Evolutionary conservation across 169 alveolate species (phyloP).

Genomic region (Eimeria maxima): DNA sequence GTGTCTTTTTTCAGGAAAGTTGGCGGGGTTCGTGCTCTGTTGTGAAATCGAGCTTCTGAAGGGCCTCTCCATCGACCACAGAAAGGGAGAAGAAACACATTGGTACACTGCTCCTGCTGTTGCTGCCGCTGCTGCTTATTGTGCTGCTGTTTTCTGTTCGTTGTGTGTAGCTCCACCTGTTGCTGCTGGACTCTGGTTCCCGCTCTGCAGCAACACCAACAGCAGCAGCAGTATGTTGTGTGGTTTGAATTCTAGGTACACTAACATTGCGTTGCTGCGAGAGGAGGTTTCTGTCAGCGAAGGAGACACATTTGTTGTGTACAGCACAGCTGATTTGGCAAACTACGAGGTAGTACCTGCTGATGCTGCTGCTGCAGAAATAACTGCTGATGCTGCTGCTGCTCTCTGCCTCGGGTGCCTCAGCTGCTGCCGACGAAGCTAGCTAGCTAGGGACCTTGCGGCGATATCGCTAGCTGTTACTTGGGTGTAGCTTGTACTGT

Average conservation of each 20-base stretch:
- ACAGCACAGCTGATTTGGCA: constrained; percentile 63
- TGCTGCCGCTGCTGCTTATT: too few species aligned
- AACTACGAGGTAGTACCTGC: constrained; percentile 61
- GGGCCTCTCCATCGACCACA: constrained; percentile 63
- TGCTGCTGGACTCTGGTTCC: background rate
- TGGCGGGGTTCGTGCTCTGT: constrained; percentile 64
- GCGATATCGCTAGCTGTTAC: background rate
- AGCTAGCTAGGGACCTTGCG: background rate
- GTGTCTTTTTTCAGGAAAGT: constrained; percentile 31
- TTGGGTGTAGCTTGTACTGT: background rate
- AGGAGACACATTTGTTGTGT: constrained; percentile 65
- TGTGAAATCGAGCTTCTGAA: constrained; percentile 68
- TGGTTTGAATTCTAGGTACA: constrained; percentile 9
- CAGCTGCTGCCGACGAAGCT: background rate
- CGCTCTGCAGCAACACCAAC: background rate
- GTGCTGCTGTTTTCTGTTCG: background rate
- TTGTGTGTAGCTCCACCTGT: background rate
- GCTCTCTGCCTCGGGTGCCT: background rate
- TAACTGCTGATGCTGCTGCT: background rate
- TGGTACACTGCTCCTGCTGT: constrained; percentile 38
- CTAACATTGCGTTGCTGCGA: constrained; percentile 66
- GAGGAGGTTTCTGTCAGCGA: constrained; percentile 26
- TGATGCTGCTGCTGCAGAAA: background rate
- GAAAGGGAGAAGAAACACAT: constrained; percentile 34
- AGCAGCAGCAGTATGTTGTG: too few species aligned